Conservation (phyloP, 257 asterid genomes). For the Solanum bulbocastanum region DNA sequence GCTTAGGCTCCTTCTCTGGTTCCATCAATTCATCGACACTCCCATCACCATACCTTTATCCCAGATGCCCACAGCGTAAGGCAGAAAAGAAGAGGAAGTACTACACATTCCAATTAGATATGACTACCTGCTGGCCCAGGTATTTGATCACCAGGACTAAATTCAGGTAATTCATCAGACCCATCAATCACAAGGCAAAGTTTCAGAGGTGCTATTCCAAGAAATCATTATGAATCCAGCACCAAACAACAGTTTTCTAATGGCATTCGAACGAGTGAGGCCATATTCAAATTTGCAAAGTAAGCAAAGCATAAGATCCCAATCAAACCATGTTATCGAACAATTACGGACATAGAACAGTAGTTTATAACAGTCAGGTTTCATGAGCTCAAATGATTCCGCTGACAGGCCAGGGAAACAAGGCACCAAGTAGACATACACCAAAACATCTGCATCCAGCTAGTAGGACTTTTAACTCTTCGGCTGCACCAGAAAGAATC, state of each 20-base stretch:
- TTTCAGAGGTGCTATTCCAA: slow-evolving; percentile 28
- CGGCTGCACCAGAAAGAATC: slow-evolving; percentile 20
- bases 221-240: slow-evolving; percentile 36
- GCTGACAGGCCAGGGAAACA: slow-evolving; percentile 13
- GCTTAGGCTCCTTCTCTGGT: slow-evolving; percentile 41
- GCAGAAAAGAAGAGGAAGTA: slow-evolving; percentile 10
- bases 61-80: slow-evolving; percentile 21
- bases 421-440: slow-evolving; percentile 7
- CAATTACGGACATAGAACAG: slow-evolving; percentile 46
- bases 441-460: slow-evolving; percentile 19
- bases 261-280: slow-evolving; percentile 43
- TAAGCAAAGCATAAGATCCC: slow-evolving; percentile 43
- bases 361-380: slow-evolving; percentile 38
- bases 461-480: slow-evolving; percentile 22
- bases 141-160: slow-evolving; percentile 13
- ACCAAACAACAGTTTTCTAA: slow-evolving; percentile 32
- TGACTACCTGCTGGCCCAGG: slow-evolving; percentile 20
- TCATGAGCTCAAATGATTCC: slow-evolving; percentile 30
- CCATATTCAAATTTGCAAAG: slow-evolving; percentile 30
- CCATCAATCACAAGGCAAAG: slow-evolving; percentile 21
- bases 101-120: slow-evolving; percentile 6
- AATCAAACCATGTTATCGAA: slow-evolving; percentile 30
- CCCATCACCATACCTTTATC: slow-evolving; percentile 17
- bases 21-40: slow-evolving; percentile 3
- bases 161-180: slow-evolving; percentile 23